These are phyloP conservation scores for Mortierella sp. DNA, from an alignment of 371 early-diverging fungal species.

Conservation along the genomic window DNA sequence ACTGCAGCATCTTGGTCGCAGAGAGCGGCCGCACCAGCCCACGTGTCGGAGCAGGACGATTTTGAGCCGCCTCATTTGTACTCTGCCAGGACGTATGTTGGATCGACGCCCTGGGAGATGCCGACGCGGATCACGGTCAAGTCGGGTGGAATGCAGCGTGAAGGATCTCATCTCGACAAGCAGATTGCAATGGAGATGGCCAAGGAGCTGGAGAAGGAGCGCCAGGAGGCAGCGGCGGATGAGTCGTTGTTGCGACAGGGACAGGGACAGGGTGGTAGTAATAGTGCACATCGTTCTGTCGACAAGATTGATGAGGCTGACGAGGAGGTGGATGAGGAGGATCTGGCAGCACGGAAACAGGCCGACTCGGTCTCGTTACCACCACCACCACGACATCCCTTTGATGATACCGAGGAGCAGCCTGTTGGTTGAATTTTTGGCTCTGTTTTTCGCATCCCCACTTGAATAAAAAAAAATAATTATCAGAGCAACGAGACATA, in stretches of 20 bases:
- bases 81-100: conserved; percentile 53
- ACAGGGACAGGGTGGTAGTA: neutral
- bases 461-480: conserved; percentile 15
- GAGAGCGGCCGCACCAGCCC: neutral
- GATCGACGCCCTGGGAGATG: conserved; percentile 55
- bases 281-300: neutral
- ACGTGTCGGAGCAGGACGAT: conserved; percentile 15
- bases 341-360: conserved; percentile 1
- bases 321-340: conserved; percentile 33
- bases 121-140: conserved; percentile 52
- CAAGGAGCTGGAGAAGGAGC: conserved; percentile 44
- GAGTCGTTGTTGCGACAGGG: neutral
- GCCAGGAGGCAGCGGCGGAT: conserved; percentile 17
- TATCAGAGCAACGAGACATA: conserved; percentile 10
- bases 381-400: conserved; percentile 3
- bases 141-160: conserved; percentile 41
- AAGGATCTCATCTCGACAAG: conserved; percentile 44
- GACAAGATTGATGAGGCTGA: conserved; percentile 34
- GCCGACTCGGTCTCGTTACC: neutral
- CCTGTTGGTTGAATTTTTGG: neutral
- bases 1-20: conserved; percentile 1
- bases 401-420: conserved; percentile 9
- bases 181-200: conserved; percentile 53
- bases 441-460: conserved; percentile 1
- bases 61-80: conserved; percentile 54